These are phyloP conservation scores for Apiotrichum laibachii DNA, from an alignment of 1,284 basidiomycete genomes.

Conservation along the genomic window DNA sequence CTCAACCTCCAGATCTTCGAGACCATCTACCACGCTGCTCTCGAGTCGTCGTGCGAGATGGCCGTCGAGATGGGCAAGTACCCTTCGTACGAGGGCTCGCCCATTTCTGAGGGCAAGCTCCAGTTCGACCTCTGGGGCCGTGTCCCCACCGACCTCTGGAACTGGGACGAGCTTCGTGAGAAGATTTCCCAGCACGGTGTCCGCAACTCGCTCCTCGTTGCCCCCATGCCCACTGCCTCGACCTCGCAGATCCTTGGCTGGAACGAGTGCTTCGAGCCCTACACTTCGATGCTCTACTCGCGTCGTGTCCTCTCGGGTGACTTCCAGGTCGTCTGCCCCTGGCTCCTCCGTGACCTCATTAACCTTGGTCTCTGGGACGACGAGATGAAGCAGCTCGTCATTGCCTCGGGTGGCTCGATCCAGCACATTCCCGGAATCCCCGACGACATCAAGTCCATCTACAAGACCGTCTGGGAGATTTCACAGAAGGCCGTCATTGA, in stretches of 20 bases:
- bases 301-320: slow-evolving; percentile 99
- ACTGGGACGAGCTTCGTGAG: slow-evolving; percentile 85
- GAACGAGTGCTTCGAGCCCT: slow-evolving; percentile 76
- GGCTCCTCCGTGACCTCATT: slow-evolving; percentile 95
- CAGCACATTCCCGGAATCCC: slow-evolving; percentile 86
- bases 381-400: slow-evolving; percentile 99
- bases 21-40: slow-evolving; percentile 95
- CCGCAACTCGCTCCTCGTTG: slow-evolving; percentile 88
- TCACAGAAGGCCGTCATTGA: slow-evolving; percentile 98
- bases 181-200: slow-evolving; percentile 84
- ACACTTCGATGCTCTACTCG: slow-evolving; percentile 90
- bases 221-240: slow-evolving; percentile 98
- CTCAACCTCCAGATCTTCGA: slow-evolving; percentile 98
- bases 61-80: slow-evolving; percentile 81
- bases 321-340: slow-evolving; percentile 99
- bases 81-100: slow-evolving; percentile 87
- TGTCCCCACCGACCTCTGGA: slow-evolving; percentile 90
- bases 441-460: slow-evolving; percentile 73
- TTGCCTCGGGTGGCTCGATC: slow-evolving; percentile 93
- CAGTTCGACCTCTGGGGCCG: slow-evolving; percentile 97
- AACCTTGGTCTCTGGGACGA: slow-evolving; percentile 96
- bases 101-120: slow-evolving; percentile 80
- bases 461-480: slow-evolving; percentile 82
- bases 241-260: slow-evolving; percentile 98
- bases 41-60: slow-evolving; percentile 89